These are phyloP conservation scores for grape (Vitis vinifera) DNA, from an alignment of 164 flowering plant species.

Conservation along the genomic window ASM3070453v1 NC_081822.1:2325001-2325500, in stretches of 20 bases:
- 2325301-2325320: too few relatives aligned
- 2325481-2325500: too few relatives aligned
- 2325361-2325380: too few relatives aligned
- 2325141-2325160: slow-evolving; percentile 88
- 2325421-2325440: too few relatives aligned
- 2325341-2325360: too few relatives aligned
- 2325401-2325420: too few relatives aligned
- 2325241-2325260: neutral
- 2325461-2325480: too few relatives aligned
- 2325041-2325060: slow-evolving; percentile 58
- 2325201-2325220: neutral
- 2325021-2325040: neutral
- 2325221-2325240: neutral
- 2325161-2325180: neutral
- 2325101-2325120: slow-evolving; percentile 91
- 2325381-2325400: too few relatives aligned
- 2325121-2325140: slow-evolving; percentile 83
- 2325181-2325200: neutral
- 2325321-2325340: too few relatives aligned
- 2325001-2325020: neutral
- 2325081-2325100: slow-evolving; percentile 93
- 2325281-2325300: neutral
- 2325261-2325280: neutral
- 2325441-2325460: too few relatives aligned
- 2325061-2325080: slow-evolving; percentile 76